A percentile compares a stretch with the other conserved stretches of the same genome.
These are phyloP conservation scores for Bruguiera parviflora DNA, from an alignment of 345 rosid species.

Conservation along the genomic window DNA sequence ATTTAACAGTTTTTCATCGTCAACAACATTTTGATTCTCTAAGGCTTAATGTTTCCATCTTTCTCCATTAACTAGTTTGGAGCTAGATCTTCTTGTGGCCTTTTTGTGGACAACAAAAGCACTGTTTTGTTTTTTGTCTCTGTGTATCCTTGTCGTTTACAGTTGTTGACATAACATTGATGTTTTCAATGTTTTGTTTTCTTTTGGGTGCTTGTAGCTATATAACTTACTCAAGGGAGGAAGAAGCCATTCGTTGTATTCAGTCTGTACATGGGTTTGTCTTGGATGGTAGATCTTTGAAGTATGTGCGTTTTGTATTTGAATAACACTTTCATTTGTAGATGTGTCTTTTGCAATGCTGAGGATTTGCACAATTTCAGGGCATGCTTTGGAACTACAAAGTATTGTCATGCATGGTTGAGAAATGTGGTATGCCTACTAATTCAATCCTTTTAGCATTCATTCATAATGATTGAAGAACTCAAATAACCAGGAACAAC, in stretches of 20 bases:
- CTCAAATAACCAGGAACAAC: neutral
- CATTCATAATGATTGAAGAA: neutral
- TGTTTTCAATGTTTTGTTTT: neutral
- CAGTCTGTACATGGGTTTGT: constrained; percentile 83
- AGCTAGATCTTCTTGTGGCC: neutral
- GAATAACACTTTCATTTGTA: neutral
- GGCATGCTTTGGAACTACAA: constrained; percentile 95
- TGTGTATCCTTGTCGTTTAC: neutral
- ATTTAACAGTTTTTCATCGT: neutral
- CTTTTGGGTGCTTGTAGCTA: constrained; percentile 41
- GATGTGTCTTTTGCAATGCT: constrained; percentile 17
- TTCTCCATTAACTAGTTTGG: neutral
- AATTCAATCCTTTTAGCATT: neutral
- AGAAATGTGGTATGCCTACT: constrained; percentile 60
- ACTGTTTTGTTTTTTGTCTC: neutral
- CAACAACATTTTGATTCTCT: neutral
- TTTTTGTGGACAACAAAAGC: too few species aligned
- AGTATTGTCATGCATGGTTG: constrained; percentile 97
- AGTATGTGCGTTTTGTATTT: constrained; percentile 33
- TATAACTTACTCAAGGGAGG: constrained; percentile 78
- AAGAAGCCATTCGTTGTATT: constrained; percentile 86
- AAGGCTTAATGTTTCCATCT: neutral
- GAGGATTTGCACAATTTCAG: constrained; percentile 32
- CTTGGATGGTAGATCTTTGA: constrained; percentile 75
- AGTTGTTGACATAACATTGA: neutral